Base-by-base conservation (phyloP, 345 rosid species). In the Lumnitzera littorea region DNA sequence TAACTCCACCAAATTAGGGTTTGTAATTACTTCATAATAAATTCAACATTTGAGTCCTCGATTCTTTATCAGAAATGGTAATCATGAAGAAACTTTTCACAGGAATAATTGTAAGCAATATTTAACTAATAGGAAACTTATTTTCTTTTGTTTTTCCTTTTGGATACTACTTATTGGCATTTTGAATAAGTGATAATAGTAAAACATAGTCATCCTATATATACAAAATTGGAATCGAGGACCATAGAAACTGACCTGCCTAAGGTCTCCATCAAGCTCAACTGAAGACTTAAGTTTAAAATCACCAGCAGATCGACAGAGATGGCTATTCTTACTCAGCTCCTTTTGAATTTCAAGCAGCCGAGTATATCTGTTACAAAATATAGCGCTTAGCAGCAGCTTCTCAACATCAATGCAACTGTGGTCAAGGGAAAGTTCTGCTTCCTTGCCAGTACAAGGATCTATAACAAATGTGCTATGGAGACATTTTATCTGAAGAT, bases 301-400 rank as follows among this genome's bases (percentile, higher is more conserved):
- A 65, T 91, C 99, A 62, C 86, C 81, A 2, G 77, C 71, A 64
- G 83, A 78, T 66, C 79, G 86, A 76, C 66, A 82, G 53, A 91
- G 78, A 62, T 87, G 85, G 66, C 58, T 64, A 75, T 78, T 88
- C 79, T 78, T 95, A 62, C 62, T 73, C 69, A 95, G 74, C 70
- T 91, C 97, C 69, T 83, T 95, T 76, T 91, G 95, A 73, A 91
- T 88, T 81, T 88, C 95, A 68, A 91, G 91, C 65, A 95, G 82
- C 36, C 94, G 91, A 53, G 97, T 91, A 71, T 88, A 88, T 77
- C 83, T 86, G 70, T 91, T 79, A 77, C 97, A 95, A 24, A 75
- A 76, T 69, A 95, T 95, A 63, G 96, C 94, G 77, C 95, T 85
- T 53, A 86, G 81, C 60, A 91, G 80, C 80, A 95, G 68, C 74